Evolutionary conservation across 306 rosid genomes (phyloP).

Genomic region (Vicia sativa): DNA sequence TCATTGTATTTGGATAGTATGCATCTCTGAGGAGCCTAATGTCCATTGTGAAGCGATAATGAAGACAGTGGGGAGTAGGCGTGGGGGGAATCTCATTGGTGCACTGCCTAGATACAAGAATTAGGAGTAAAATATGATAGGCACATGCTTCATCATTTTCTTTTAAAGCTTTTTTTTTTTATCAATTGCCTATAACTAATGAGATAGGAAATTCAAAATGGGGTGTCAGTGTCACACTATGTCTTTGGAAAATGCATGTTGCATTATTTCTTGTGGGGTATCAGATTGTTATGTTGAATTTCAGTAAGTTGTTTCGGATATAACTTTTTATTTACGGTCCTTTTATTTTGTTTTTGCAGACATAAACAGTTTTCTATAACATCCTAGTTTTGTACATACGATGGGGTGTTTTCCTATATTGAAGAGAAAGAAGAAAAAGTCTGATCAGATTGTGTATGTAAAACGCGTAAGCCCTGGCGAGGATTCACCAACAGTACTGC

Average conservation of each 20-base stretch:
- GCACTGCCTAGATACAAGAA: neutral
- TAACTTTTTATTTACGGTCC: neutral
- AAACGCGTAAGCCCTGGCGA: conserved; percentile 25
- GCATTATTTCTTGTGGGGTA: neutral
- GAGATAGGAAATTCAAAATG: conserved; percentile 9
- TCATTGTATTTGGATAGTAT: neutral
- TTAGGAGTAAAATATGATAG: conserved; percentile 6
- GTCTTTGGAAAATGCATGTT: neutral
- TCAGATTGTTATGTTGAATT: neutral
- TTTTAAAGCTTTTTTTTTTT: conserved; percentile 11
- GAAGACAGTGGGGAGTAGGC: neutral
- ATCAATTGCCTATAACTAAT: conserved; percentile 1
- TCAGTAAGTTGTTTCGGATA: neutral
- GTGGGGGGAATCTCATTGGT: conserved; percentile 2
- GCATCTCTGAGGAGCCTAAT: conserved; percentile 4
- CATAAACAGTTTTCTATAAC: conserved; percentile 9
- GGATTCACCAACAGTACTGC: conserved; percentile 13
- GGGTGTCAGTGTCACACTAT: conserved; percentile 3
- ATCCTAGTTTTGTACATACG: conserved; percentile 5
- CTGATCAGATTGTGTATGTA: conserved; percentile 2
- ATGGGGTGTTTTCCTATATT: conserved; percentile 27
- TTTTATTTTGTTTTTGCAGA: conserved; percentile 6
- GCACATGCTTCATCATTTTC: conserved; percentile 2
- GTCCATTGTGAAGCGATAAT: neutral
- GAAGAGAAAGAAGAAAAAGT: conserved; percentile 23